phyloP scores from a whole-genome alignment of 257 asterid genomes.

The Penstemon eatonii region DNA sequence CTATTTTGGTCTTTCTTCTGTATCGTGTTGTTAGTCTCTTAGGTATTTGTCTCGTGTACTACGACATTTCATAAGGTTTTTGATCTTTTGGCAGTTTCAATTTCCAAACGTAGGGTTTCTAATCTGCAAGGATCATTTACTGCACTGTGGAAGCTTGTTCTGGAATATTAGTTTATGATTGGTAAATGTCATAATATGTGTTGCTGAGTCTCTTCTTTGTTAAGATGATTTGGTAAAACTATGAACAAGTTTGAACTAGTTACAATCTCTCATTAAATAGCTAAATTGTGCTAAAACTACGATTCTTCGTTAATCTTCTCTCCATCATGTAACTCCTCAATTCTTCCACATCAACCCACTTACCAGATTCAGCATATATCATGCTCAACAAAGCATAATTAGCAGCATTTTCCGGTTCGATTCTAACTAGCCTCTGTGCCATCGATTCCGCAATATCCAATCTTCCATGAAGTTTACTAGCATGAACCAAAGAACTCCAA shows the following conservation, averaged over 20 bases:
- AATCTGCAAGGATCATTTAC: neutral
- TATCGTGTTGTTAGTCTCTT: neutral
- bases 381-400: constrained; percentile 52
- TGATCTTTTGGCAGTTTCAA: neutral
- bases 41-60: constrained; percentile 4
- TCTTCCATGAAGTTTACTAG: constrained; percentile 64
- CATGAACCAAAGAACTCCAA: constrained; percentile 56
- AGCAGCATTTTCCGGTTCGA: constrained; percentile 70
- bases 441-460: constrained; percentile 54
- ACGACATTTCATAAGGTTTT: neutral
- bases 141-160: neutral
- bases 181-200: neutral
- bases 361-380: constrained; percentile 59
- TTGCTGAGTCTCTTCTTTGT: neutral
- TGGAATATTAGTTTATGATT: neutral
- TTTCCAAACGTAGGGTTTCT: neutral
- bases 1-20: constrained; percentile 8
- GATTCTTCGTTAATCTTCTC: constrained; percentile 37
- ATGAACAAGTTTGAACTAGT: neutral
- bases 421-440: constrained; percentile 45
- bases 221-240: neutral
- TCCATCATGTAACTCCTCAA: constrained; percentile 52
- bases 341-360: constrained; percentile 66
- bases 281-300: constrained; percentile 58
- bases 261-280: neutral